phyloP scores from a whole-genome alignment of 1,284 basidiomycete genomes.

The Tilletia indica region DNA sequence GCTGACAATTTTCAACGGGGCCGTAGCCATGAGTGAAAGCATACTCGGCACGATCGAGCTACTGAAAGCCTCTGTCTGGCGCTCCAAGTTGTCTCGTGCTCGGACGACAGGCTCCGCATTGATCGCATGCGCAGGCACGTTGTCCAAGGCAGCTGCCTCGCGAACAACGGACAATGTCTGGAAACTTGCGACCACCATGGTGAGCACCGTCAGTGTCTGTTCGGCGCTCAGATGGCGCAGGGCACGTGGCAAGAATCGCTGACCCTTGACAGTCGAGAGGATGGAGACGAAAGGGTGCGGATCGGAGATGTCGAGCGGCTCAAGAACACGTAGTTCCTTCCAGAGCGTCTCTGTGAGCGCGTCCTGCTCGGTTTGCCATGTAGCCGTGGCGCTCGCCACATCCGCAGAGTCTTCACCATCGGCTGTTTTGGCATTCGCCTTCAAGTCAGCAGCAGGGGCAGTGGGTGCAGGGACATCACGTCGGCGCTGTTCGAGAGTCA shows the following conservation, averaged over 20 bases:
- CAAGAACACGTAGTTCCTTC: conserved; percentile 78
- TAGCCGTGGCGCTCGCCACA: conserved; percentile 4
- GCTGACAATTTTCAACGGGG: conserved; percentile 75
- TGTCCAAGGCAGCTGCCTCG: conserved; percentile 28
- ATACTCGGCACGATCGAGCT: conserved; percentile 82
- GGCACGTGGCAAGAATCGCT: conserved; percentile 83
- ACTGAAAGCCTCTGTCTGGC: conserved; percentile 84
- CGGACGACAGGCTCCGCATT: conserved; percentile 27
- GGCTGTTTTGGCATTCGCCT: conserved; percentile 12
- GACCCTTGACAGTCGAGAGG: conserved; percentile 84
- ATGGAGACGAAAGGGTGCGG: conserved; percentile 97
- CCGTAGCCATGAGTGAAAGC: conserved; percentile 74
- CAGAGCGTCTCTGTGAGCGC: conserved; percentile 63
- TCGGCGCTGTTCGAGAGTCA: conserved; percentile 81
- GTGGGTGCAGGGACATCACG: conserved; percentile 69
- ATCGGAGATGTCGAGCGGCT: conserved; percentile 88
- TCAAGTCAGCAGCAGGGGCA: conserved; percentile 60
- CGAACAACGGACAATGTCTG: conserved; percentile 71
- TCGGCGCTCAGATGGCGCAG: conserved; percentile 78
- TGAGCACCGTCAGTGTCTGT: conserved; percentile 81
- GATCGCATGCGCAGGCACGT: background rate
- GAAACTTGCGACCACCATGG: conserved; percentile 90
- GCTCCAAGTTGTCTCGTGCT: conserved; percentile 68
- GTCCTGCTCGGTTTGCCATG: conserved; percentile 35
- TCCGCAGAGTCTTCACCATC: conserved; percentile 25